Evolutionary conservation across 108 stramenopile species (phyloP).

Genomic region (Cyclotella baltica): DNA sequence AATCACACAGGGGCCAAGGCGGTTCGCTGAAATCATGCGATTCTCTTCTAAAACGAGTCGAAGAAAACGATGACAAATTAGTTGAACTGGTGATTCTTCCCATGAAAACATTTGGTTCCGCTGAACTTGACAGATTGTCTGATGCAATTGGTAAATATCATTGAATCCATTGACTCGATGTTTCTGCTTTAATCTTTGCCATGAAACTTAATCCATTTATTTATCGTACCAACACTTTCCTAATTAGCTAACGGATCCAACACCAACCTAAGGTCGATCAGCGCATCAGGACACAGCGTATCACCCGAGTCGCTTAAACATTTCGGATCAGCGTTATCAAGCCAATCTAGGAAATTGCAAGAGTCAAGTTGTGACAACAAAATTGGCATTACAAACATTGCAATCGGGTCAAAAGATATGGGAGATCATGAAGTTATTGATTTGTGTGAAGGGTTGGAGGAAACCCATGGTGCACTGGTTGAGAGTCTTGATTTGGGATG

Average conservation of each 20-base stretch:
- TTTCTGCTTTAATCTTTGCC: neutral
- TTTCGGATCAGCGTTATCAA: conserved; percentile 64
- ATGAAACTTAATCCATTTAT: neutral
- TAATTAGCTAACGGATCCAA: conserved; percentile 48
- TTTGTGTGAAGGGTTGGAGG: conserved; percentile 53
- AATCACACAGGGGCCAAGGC: conserved; percentile 39
- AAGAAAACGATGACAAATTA: conserved; percentile 68
- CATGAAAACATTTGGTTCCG: conserved; percentile 67
- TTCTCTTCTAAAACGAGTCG: conserved; percentile 65
- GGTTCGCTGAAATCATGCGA: conserved; percentile 64
- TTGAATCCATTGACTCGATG: neutral
- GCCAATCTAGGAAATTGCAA: conserved; percentile 8
- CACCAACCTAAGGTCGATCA: conserved; percentile 61
- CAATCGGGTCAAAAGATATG: conserved; percentile 75
- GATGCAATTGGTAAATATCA: conserved; percentile 44
- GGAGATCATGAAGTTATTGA: conserved; percentile 74
- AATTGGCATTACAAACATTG: conserved; percentile 47
- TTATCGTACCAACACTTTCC: neutral
- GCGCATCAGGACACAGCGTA: conserved; percentile 78
- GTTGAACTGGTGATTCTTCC: conserved; percentile 72
- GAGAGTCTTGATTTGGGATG: conserved; percentile 66
- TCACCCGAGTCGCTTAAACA: conserved; percentile 50
- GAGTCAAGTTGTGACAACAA: neutral
- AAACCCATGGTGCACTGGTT: conserved; percentile 44
- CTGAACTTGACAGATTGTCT: conserved; percentile 60